A percentile compares a stretch with the other conserved stretches of the same genome.
Evolutionary conservation across 2,329 filamentous ascomycete genomes (phyloP).

Genomic region (Neonectria punicea): DNA sequence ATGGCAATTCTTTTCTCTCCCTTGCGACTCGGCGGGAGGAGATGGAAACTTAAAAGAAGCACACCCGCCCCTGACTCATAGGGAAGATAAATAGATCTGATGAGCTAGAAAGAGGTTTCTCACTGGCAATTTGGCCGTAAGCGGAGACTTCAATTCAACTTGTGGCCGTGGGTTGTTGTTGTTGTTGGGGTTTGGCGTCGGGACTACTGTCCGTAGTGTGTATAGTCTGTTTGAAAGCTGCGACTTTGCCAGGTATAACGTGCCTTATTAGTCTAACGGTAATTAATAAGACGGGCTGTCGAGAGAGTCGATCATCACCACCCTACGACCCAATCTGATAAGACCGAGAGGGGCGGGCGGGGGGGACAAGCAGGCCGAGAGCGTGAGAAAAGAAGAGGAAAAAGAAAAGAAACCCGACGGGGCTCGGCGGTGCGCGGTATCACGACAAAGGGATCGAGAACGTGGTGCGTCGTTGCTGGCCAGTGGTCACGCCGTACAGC

Average conservation of each 20-base stretch:
- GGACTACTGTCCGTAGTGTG: neutral
- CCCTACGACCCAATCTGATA: neutral
- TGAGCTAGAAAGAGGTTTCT: neutral
- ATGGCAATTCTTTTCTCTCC: conserved; percentile 1
- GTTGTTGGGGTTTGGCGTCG: neutral
- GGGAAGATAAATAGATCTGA: neutral
- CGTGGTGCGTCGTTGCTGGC: neutral
- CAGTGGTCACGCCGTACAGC: conserved; percentile 3
- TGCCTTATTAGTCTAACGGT: too few relatives aligned
- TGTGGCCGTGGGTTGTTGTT: conserved; percentile 1
- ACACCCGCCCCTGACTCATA: neutral
- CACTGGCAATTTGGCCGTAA: conserved; percentile 10
- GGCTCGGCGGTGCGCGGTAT: neutral
- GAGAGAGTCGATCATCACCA: neutral
- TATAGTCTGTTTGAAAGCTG: conserved; percentile 2
- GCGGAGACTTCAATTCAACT: conserved; percentile 15
- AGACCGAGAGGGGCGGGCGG: neutral
- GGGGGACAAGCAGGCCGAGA: neutral
- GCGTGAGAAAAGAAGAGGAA: neutral
- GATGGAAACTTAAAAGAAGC: conserved; percentile 1
- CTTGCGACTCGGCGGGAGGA: conserved; percentile 5
- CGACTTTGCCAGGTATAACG: neutral
- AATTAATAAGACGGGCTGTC: neutral
- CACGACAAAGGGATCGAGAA: neutral
- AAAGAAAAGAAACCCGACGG: neutral